phyloP scores from a whole-genome alignment of 2,329 filamentous ascomycete species.

The Hymenoscyphus occultus region DNA sequence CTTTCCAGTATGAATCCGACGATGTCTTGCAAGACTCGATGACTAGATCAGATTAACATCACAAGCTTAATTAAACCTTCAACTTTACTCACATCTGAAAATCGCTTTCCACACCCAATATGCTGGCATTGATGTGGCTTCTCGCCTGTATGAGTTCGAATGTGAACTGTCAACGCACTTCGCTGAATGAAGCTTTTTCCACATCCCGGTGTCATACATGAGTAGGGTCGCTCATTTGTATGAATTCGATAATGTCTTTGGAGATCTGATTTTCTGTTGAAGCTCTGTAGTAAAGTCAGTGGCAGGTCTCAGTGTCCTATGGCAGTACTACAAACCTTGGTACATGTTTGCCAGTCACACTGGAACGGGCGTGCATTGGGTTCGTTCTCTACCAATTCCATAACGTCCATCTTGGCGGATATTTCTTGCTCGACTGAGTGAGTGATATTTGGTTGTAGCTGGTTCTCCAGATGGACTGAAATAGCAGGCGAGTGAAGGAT shows the following conservation, averaged over 20 bases:
- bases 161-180: constrained; percentile 68
- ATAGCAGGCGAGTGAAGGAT: neutral
- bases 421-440: neutral
- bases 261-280: constrained; percentile 69
- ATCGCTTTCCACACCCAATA: constrained; percentile 63
- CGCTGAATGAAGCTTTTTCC: constrained; percentile 70
- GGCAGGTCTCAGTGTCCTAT: neutral
- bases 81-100: constrained; percentile 59
- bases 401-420: constrained; percentile 52
- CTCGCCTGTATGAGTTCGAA: constrained; percentile 68
- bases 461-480: neutral
- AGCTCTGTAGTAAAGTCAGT: constrained; percentile 48
- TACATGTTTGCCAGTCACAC: constrained; percentile 61
- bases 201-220: constrained; percentile 57
- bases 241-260: constrained; percentile 70
- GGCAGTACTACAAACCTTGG: constrained; percentile 50
- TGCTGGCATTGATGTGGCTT: constrained; percentile 69
- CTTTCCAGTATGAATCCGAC: constrained; percentile 70
- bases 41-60: constrained; percentile 32
- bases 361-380: constrained; percentile 59
- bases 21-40: constrained; percentile 47
- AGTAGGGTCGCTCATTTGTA: constrained; percentile 67
- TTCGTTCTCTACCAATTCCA: constrained; percentile 64
- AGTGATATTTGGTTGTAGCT: neutral
- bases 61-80: neutral